A percentile compares a stretch with the other conserved stretches of the same genome.
Evolutionary conservation across 768 basidiomycete genomes (phyloP).

Genomic region (Termitomyces sp.): DNA sequence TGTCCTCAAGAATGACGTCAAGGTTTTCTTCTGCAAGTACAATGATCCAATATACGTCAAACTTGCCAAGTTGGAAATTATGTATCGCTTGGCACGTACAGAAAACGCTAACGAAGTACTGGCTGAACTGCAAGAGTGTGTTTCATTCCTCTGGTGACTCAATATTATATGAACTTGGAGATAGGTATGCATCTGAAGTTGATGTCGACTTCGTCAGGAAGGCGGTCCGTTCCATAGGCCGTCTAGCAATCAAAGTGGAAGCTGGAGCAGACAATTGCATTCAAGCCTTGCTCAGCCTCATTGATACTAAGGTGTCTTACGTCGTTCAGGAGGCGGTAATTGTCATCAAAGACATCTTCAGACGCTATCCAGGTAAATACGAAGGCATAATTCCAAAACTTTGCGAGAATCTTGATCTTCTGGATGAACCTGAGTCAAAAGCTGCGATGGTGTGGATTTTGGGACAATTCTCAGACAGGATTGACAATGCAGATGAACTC

Average conservation of each 20-base stretch:
- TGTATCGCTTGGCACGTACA: constrained; percentile 95
- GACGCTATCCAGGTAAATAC: constrained; percentile 94
- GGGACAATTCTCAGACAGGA: constrained; percentile 93
- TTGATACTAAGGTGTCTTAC: constrained; percentile 92
- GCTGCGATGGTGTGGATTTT: constrained; percentile 98
- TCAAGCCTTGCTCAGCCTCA: constrained; percentile 75
- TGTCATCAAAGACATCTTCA: constrained; percentile 97
- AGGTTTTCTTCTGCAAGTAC: constrained; percentile 99
- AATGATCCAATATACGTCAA: constrained; percentile 99
- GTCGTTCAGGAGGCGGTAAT: constrained; percentile 97
- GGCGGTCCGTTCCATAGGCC: constrained; percentile 94
- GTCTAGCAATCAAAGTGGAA: constrained; percentile 96
- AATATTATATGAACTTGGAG: not conserved
- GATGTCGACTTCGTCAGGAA: constrained; percentile 98
- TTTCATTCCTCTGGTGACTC: constrained; percentile 4
- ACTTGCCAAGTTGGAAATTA: constrained; percentile 96
- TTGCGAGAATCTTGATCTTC: constrained; percentile 85
- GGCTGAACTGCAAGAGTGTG: constrained; percentile 92
- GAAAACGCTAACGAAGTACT: constrained; percentile 93
- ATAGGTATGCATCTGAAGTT: constrained; percentile 95
- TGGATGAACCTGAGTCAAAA: constrained; percentile 97
- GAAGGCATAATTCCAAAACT: constrained; percentile 93
- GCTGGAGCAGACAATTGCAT: constrained; percentile 89
- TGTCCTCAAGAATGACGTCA: constrained; percentile 95
- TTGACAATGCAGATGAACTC: constrained; percentile 94